Base-by-base conservation (phyloP, 163 green algal species). In the Botryococcus braunii region DNA sequence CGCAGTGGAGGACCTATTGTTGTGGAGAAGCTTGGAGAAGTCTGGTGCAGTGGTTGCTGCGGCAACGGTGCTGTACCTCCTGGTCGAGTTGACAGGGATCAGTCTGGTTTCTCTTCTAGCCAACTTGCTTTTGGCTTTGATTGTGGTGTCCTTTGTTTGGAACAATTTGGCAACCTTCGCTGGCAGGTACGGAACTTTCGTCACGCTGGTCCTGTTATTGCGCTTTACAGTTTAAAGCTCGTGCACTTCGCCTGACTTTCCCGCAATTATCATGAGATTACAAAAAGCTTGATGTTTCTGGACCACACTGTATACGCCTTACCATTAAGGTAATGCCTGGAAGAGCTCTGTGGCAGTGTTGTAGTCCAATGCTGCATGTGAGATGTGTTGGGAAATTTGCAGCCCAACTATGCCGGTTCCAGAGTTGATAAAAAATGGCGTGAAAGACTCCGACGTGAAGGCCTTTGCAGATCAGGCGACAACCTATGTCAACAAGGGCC, bases 1-100 rank as follows among this genome's bases (percentile, higher is more conserved):
- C 25, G 71, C 77, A 90, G 83, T 87, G 35, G 82, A 89, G 65
- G 82, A 88, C 38, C 70, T 91, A 11, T 73, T 91, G 47, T 65
- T 91, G 23, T 91, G 85, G 85, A 63, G 74, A 2, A 69, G 89
- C 66, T 71, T 77, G 7, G 66, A 72, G 32, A 84, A 84, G 73
- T 79, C 66, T 21, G 84, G 72, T 25, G 66, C 65, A 1, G 77
- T 73, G 2, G 66, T 91, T 35, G 69, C 31, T n/a, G 74, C 2
- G 25, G 60, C 67, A 35, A 87, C 80, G 1, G 21, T 64, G 2
- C 50, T 58, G 4, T 91, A 86, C 71, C 3, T 82, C 13, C 41
- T 88, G 25, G 49, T 91, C 37, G 71, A 85, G 58, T 85, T 73
- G 66, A 78, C 58, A 35, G 68, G 66, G 29, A 72, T 79, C 58